A percentile compares a stretch with the other conserved stretches of the same genome.
phyloP scores from a whole-genome alignment of 768 basidiomycete genomes.

The Suillus spraguei region DNA sequence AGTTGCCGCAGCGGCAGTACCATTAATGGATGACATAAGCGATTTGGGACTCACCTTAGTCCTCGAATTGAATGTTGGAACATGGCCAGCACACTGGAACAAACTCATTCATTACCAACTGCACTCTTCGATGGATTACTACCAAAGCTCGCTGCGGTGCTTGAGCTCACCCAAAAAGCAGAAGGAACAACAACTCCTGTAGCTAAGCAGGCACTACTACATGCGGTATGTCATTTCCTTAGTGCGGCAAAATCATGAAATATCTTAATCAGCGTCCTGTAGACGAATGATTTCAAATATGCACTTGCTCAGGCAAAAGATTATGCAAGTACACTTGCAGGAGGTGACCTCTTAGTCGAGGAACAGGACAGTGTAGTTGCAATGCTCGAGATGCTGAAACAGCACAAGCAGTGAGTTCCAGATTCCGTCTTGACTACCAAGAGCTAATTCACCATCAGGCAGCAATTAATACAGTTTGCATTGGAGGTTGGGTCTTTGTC shows the following conservation, averaged over 20 bases:
- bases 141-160: constrained; percentile 58
- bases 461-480: constrained; percentile 56
- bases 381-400: constrained; percentile 65
- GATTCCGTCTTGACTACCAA: not conserved
- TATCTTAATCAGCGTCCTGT: not conserved
- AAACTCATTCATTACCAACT: constrained; percentile 36
- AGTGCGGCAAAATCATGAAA: not conserved
- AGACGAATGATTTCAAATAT: constrained; percentile 77
- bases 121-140: constrained; percentile 59
- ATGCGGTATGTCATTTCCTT: constrained; percentile 51
- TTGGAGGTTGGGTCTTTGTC: constrained; percentile 41
- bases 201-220: constrained; percentile 66
- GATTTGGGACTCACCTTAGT: not conserved
- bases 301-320: constrained; percentile 61
- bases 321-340: constrained; percentile 58
- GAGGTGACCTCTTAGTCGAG: constrained; percentile 67
- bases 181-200: constrained; percentile 57
- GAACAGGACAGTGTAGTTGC: constrained; percentile 74
- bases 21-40: constrained; percentile 13
- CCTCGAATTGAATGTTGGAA: not conserved
- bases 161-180: constrained; percentile 60
- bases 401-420: constrained; percentile 58
- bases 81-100: constrained; percentile 2
- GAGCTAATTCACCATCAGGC: constrained; percentile 35
- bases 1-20: not conserved